These are phyloP conservation scores for Diacronema lutheri DNA, from an alignment of 78 protist species.

Conservation along the genomic window DNA sequence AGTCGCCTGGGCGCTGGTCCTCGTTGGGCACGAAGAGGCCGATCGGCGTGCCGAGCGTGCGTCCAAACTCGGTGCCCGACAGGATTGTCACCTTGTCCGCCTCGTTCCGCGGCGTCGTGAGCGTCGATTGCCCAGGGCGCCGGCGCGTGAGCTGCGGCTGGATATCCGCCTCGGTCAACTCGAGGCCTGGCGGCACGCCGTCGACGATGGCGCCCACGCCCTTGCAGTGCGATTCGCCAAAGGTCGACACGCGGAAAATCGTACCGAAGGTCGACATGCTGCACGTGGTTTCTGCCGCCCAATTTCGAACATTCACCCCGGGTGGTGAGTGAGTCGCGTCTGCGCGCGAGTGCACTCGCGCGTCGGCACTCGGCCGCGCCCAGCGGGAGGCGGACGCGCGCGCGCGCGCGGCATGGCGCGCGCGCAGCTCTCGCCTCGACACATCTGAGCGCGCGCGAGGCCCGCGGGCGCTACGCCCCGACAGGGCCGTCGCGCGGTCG, in stretches of 20 bases:
- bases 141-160: constrained; percentile 75
- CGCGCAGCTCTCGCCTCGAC: no score
- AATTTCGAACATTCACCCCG: no score
- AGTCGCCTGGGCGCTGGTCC: constrained; percentile 70
- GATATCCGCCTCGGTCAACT: constrained; percentile 61
- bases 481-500: no score
- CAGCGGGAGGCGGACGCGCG: no score
- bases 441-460: no score
- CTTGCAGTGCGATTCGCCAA: constrained; percentile 75
- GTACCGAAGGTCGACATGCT: constrained; percentile 64
- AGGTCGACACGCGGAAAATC: constrained; percentile 72
- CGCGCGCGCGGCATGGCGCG: no score
- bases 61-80: constrained; percentile 59
- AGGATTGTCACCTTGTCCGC: constrained; percentile 47
- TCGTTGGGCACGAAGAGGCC: constrained; percentile 58
- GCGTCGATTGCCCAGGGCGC: constrained; percentile 68
- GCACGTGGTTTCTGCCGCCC: no score
- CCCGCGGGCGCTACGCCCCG: no score
- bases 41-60: constrained; percentile 77
- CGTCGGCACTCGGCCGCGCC: no score
- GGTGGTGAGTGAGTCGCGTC: no score
- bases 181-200: constrained; percentile 59
- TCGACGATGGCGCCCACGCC: constrained; percentile 66
- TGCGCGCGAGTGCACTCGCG: no score
- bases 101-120: constrained; percentile 65